Evolutionary conservation across 805 yeast genomes (phyloP).

Genomic region (Kuraishia hungarica): DNA sequence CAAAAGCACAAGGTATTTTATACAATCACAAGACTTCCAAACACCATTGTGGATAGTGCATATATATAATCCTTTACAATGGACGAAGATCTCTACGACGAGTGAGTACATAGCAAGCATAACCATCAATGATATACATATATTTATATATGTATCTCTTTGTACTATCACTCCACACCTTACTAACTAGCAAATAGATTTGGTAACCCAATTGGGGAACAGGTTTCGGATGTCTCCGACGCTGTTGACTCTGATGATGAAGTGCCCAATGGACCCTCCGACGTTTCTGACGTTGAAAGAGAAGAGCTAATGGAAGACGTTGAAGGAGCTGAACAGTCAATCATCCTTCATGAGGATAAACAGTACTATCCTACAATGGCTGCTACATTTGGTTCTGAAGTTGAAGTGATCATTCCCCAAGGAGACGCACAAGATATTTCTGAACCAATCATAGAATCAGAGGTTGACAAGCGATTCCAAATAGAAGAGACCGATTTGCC

Average conservation of each 20-base stretch:
- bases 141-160: too few species aligned
- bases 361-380: conserved; percentile 28
- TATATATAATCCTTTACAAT: conserved; percentile 16
- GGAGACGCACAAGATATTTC: conserved; percentile 36
- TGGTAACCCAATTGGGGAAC: conserved; percentile 54
- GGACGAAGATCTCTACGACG: conserved; percentile 73
- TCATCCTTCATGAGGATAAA: conserved; percentile 37
- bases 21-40: too few species aligned
- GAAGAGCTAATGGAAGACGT: conserved; percentile 6
- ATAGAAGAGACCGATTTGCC: conserved; percentile 52
- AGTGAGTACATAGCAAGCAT: conserved; percentile 20
- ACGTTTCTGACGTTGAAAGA: conserved; percentile 12
- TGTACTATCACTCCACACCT: not conserved
- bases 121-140: not conserved
- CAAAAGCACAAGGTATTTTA: too few species aligned
- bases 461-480: conserved; percentile 28
- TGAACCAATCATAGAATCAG: conserved; percentile 62
- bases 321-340: conserved; percentile 11
- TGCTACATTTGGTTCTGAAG: conserved; percentile 50
- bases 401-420: conserved; percentile 48
- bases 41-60: too few species aligned
- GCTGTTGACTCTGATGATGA: conserved; percentile 22
- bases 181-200: conserved; percentile 20
- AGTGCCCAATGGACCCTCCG: conserved; percentile 19
- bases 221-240: conserved; percentile 16